Base-by-base conservation (phyloP, 805 yeast genomes). In the Myxozyma geophila region DNA sequence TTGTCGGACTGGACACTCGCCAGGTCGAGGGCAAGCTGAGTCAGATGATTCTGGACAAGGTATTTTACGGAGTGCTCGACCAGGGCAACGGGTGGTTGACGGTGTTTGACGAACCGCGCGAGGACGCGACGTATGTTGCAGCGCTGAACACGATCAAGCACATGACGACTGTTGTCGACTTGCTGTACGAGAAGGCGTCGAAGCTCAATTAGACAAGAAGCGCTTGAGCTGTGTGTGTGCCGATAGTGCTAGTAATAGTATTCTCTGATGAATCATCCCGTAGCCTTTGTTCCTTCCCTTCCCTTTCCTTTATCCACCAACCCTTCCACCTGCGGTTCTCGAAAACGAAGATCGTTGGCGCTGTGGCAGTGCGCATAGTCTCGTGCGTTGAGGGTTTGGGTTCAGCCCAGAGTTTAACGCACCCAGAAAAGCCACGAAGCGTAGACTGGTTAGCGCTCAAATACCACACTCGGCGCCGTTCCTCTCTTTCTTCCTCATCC, bases 61-160 rank as follows among this genome's bases (percentile, higher is more conserved):
- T 92, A n/a, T 91, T 95, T 71, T 89, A 87, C 74, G 99, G 99
- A 54, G 98, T 95, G 43, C 81, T 95, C 70, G 99, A 95, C 76
- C 99, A 95, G 80, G 98, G 98, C 53, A 92, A 92, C 75, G 99
- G 99, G 8, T 95, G 98, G 97, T 82, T 95, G 71, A 87, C 91
- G 69, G 85, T 95, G 63, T 95, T 90, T 73, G 96, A 91, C 63
- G 89, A 92, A 74, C 96, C 97, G 48, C 86, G 85, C 73, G 85
- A 86, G 66, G 98, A 95, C 76, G 89, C 89, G 46, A 87, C 96
- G 56, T 95, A 93, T 74, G 95, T 88, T 67, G 86, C 93, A 59
- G 88, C 96, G 50, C 83, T 93, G 70, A 95, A 90, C 62, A 85
- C 96, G 70, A 86, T 96, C 55, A 89, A 89, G 74, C 89, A 90